These are phyloP conservation scores for Fusarium domesticum DNA, from an alignment of 2,329 filamentous ascomycete genomes.

Conservation along the genomic window DNA sequence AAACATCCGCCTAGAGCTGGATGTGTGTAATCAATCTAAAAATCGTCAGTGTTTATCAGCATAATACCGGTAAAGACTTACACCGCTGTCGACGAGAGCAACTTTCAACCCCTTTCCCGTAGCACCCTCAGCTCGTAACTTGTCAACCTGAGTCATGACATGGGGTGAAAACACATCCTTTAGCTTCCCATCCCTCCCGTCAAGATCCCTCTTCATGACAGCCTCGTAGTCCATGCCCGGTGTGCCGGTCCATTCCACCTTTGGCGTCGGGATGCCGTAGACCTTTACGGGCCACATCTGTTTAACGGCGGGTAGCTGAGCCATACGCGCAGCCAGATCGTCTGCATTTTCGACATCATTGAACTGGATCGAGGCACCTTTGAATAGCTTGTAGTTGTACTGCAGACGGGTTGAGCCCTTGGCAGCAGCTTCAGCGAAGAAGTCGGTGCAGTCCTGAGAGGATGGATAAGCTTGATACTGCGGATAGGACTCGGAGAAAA, in stretches of 20 bases:
- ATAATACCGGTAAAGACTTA: conserved; percentile 32
- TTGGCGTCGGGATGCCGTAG: conserved; percentile 45
- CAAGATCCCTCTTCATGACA: conserved; percentile 15
- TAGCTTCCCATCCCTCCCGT: conserved; percentile 8
- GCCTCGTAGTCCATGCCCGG: conserved; percentile 22
- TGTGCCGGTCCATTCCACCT: conserved; percentile 40
- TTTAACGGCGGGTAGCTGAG: conserved; percentile 45
- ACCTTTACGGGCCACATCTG: conserved; percentile 47
- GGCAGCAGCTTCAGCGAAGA: conserved; percentile 8
- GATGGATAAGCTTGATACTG: neutral
- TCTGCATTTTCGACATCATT: conserved; percentile 45
- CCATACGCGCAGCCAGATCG: conserved; percentile 41
- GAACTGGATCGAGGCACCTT: conserved; percentile 53
- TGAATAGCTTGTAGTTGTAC: conserved; percentile 51
- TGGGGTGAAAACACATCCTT: conserved; percentile 48
- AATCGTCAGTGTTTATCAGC: no score
- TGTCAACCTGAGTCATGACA: conserved; percentile 55
- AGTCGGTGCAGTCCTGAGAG: conserved; percentile 15
- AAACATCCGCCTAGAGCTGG: conserved; percentile 64
- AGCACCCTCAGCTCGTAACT: conserved; percentile 47
- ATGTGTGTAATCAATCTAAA: conserved; percentile 61
- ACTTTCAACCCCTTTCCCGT: conserved; percentile 52
- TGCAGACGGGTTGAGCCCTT: conserved; percentile 47
- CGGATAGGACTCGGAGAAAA: neutral
- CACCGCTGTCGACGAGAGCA: conserved; percentile 53